A percentile compares a stretch with the other conserved stretches of the same genome.
These are phyloP conservation scores for Fusarium coicis DNA, from an alignment of 2,329 filamentous ascomycete genomes.

Conservation along the genomic window DNA sequence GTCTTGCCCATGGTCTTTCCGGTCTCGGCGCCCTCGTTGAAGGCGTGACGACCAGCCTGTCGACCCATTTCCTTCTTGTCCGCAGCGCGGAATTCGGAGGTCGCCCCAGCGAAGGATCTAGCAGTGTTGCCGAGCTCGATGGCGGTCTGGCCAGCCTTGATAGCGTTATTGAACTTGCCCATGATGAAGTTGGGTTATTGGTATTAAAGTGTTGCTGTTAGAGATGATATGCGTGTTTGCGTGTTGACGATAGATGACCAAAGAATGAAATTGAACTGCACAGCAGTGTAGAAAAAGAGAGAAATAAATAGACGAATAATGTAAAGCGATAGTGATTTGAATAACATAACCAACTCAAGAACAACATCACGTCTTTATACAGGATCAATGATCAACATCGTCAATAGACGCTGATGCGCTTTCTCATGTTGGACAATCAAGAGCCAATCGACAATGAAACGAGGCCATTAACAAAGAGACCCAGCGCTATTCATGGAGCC, in stretches of 20 bases:
- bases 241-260: background rate
- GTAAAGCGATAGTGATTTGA: constrained; percentile 10
- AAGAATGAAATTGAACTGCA: constrained; percentile 23
- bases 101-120: constrained; percentile 42
- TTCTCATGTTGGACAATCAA: background rate
- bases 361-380: constrained; percentile 17
- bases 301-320: background rate
- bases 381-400: background rate
- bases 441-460: constrained; percentile 37
- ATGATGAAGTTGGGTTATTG: constrained; percentile 29
- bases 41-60: constrained; percentile 47
- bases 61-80: constrained; percentile 50
- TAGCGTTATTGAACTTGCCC: constrained; percentile 45
- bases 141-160: constrained; percentile 50
- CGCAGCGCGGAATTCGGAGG: constrained; percentile 46
- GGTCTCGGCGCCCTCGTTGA: constrained; percentile 49
- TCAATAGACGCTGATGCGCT: constrained; percentile 8
- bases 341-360: background rate
- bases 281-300: constrained; percentile 30
- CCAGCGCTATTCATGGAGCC: constrained; percentile 13
- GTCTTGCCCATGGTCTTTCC: constrained; percentile 58
- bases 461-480: constrained; percentile 5
- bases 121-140: constrained; percentile 48
- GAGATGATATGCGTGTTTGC: background rate
- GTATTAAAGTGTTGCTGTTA: background rate